A percentile compares a stretch with the other conserved stretches of the same genome.
Evolutionary conservation across 2,329 filamentous ascomycete species (phyloP).

Genomic region (Leptographium wingfieldii): DNA sequence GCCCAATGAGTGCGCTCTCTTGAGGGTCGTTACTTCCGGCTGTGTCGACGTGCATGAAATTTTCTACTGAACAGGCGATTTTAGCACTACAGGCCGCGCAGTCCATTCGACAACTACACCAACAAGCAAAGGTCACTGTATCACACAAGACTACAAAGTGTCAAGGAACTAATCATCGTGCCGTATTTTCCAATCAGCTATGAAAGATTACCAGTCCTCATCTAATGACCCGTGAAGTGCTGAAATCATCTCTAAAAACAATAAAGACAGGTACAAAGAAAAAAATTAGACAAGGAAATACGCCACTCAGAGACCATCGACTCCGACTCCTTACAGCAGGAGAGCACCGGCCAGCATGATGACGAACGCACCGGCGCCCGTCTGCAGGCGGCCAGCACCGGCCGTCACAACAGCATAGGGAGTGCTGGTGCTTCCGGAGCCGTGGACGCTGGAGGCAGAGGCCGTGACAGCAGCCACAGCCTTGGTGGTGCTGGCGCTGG

Average conservation of each 20-base stretch:
- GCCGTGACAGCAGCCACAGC: background rate
- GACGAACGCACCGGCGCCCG: background rate
- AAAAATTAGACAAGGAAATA: background rate
- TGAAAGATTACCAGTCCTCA: background rate
- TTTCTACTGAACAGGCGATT: no score
- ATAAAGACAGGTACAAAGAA: background rate
- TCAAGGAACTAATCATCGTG: background rate
- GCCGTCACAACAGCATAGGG: slow-evolving; percentile 7
- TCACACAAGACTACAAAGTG: no score
- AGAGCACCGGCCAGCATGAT: slow-evolving; percentile 5
- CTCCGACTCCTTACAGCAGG: slow-evolving; percentile 2
- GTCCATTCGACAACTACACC: no score
- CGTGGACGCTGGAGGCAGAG: background rate
- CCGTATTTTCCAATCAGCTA: background rate
- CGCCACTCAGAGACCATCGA: background rate
- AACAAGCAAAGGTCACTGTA: no score
- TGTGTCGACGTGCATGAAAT: no score
- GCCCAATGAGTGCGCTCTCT: no score
- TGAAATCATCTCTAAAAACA: background rate
- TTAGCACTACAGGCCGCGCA: no score
- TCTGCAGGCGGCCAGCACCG: slow-evolving; percentile 2
- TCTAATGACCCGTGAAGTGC: background rate
- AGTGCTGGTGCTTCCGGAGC: background rate
- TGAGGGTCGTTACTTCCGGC: no score
- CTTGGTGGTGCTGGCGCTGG: background rate